Conservation (phyloP, 192 early-diverging fungal genomes). For the Linnemannia schmuckeri region DNA sequence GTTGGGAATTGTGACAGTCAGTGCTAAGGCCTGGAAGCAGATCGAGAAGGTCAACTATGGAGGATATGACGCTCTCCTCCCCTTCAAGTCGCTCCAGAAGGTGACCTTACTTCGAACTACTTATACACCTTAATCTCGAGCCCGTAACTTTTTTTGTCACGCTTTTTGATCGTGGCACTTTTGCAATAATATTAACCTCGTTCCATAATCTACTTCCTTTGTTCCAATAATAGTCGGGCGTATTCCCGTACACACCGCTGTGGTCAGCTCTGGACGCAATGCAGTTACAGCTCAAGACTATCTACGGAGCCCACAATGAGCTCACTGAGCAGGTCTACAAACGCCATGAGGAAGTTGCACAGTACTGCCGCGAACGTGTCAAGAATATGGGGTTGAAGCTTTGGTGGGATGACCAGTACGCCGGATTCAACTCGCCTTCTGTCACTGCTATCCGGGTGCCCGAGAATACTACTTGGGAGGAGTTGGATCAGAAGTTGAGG, state of each 20-base stretch:
- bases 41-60: conserved; percentile 50
- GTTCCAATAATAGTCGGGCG: neutral
- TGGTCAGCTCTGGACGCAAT: conserved; percentile 52
- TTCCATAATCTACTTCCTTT: too few species aligned
- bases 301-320: conserved; percentile 26
- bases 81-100: conserved; percentile 31
- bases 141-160: conserved; percentile 1
- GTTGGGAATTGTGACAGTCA: conserved; percentile 34
- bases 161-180: neutral
- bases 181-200: neutral
- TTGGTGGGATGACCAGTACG: conserved; percentile 33
- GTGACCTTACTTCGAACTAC: neutral
- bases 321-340: conserved; percentile 14
- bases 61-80: conserved; percentile 46
- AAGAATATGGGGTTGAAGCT: conserved; percentile 44
- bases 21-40: conserved; percentile 50
- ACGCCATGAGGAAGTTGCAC: conserved; percentile 28
- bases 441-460: conserved; percentile 49
- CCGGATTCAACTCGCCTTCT: conserved; percentile 24
- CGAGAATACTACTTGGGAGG: conserved; percentile 46
- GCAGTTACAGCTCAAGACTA: conserved; percentile 33
- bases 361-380: conserved; percentile 41
- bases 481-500: conserved; percentile 40
- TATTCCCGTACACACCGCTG: conserved; percentile 43
- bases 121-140: too few species aligned